phyloP scores from a whole-genome alignment of 257 asterid species.

The Linderniella brevidens region DNA sequence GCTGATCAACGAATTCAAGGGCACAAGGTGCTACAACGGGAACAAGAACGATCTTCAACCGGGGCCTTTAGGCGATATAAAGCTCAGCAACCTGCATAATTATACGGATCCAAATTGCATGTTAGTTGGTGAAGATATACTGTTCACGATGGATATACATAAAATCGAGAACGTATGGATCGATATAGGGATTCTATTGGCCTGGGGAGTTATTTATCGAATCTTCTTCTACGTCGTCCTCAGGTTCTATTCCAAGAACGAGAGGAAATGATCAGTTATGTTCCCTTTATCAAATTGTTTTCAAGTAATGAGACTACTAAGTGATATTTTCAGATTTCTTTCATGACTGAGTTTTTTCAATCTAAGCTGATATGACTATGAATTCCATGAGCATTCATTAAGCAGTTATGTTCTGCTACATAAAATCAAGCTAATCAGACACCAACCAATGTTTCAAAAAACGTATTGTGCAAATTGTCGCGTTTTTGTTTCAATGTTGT shows the following conservation, averaged over 20 bases:
- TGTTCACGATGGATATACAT: conserved; percentile 44
- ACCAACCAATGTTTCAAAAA: too few relatives aligned
- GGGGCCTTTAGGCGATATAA: conserved; percentile 63
- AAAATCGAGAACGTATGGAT: conserved; percentile 31
- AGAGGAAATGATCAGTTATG: conserved; percentile 22
- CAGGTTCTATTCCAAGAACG: conserved; percentile 49
- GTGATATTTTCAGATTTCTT: too few relatives aligned
- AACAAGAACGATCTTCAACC: conserved; percentile 40
- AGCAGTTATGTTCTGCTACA: too few relatives aligned
- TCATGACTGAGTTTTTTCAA: too few relatives aligned
- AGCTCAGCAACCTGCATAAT: conserved; percentile 47
- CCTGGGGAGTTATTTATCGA: conserved; percentile 55
- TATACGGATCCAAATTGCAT: conserved; percentile 22
- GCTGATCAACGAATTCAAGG: conserved; percentile 64
- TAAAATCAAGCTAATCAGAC: too few relatives aligned
- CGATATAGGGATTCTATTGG: conserved; percentile 39
- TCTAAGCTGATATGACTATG: too few relatives aligned
- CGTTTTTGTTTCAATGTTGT: too few relatives aligned
- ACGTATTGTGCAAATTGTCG: too few relatives aligned
- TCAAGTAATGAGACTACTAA: too few relatives aligned
- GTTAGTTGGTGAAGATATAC: conserved; percentile 60
- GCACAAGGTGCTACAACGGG: conserved; percentile 43
- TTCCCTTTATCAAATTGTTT: too few relatives aligned
- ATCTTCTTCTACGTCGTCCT: conserved; percentile 44
- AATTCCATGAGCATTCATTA: too few relatives aligned